phyloP scores from a whole-genome alignment of 768 basidiomycete species.

The Rhizopogon vinicolor region DNA sequence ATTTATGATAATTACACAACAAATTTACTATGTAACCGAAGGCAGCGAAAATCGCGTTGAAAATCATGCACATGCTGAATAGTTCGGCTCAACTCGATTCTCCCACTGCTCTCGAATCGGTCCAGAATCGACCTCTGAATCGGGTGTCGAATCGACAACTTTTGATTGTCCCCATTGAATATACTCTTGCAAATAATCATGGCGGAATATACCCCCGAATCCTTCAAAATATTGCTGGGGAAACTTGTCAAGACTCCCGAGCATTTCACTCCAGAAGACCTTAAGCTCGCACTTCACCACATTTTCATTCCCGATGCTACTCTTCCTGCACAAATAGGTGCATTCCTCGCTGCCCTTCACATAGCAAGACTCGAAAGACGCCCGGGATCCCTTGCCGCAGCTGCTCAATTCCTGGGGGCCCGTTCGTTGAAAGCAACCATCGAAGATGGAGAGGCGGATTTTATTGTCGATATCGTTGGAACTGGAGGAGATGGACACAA shows the following conservation, averaged over 20 bases:
- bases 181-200: constrained; percentile 5
- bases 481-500: constrained; percentile 64
- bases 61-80: no score
- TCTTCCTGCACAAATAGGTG: constrained; percentile 75
- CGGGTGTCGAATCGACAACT: no score
- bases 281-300: constrained; percentile 68
- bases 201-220: constrained; percentile 32
- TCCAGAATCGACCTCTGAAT: no score
- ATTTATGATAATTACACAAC: no score
- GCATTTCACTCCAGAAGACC: constrained; percentile 74
- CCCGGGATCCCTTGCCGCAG: constrained; percentile 73
- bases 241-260: constrained; percentile 80
- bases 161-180: background rate
- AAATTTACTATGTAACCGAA: no score
- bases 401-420: constrained; percentile 69
- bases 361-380: constrained; percentile 72
- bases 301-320: constrained; percentile 63
- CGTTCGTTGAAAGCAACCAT: constrained; percentile 62
- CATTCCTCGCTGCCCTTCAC: constrained; percentile 85
- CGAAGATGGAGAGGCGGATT: constrained; percentile 58
- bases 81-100: no score
- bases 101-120: no score
- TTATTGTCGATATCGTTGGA: constrained; percentile 47
- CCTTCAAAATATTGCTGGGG: constrained; percentile 75
- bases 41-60: no score